Conservation (phyloP, 2,329 filamentous ascomycete genomes). For the Thermochaetoides dissita region DNA sequence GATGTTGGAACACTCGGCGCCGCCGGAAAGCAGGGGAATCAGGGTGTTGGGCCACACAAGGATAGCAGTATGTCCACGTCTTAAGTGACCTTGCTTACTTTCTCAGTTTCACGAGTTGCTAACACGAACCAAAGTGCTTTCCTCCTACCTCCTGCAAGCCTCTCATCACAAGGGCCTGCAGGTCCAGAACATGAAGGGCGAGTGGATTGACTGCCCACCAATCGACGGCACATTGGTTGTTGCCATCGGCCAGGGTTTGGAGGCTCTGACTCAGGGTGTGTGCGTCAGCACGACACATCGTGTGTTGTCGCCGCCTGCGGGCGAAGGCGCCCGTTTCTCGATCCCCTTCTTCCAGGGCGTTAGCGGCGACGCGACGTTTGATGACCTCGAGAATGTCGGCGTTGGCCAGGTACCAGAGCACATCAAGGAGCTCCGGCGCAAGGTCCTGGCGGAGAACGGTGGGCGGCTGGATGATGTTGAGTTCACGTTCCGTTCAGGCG, state of each 20-base stretch:
- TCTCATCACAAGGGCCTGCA: constrained; percentile 63
- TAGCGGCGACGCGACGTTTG: constrained; percentile 63
- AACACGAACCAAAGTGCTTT: constrained; percentile 54
- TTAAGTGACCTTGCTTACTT: background rate
- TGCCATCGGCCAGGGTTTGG: constrained; percentile 74
- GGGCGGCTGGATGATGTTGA: constrained; percentile 62
- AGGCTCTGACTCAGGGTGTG: constrained; percentile 71
- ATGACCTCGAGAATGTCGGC: constrained; percentile 53
- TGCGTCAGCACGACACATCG: constrained; percentile 73
- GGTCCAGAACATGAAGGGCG: constrained; percentile 63
- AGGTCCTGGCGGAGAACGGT: constrained; percentile 41
- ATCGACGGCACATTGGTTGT: constrained; percentile 67
- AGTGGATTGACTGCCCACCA: constrained; percentile 74
- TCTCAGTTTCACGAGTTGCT: background rate
- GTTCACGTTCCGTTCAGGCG: constrained; percentile 66
- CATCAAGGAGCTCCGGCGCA: constrained; percentile 46
- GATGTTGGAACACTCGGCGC: constrained; percentile 48
- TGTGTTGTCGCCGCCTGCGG: constrained; percentile 61
- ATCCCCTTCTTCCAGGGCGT: constrained; percentile 87
- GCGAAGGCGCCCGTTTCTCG: constrained; percentile 58
- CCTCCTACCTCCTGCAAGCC: constrained; percentile 68
- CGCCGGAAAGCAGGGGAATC: constrained; percentile 20
- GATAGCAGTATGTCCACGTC: constrained; percentile 42
- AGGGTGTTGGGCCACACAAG: constrained; percentile 64
- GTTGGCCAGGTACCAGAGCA: constrained; percentile 45